Base-by-base conservation (phyloP, 306 rosid genomes). In the Calophaca sinica region DNA sequence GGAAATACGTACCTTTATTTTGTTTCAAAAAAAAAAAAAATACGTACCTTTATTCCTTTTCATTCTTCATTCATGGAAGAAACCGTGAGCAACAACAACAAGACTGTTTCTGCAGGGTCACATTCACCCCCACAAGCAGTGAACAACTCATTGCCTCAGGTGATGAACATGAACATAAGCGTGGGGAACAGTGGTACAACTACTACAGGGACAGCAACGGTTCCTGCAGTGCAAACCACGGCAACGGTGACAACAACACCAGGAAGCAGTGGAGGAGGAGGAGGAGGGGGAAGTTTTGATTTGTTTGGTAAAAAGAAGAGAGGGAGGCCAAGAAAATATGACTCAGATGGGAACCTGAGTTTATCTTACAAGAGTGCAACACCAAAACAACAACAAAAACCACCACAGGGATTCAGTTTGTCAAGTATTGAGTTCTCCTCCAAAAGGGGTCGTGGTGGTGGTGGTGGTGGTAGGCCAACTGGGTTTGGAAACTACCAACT, bases 291-390 rank as follows among this genome's bases (percentile, higher is more conserved):
- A 12, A 71, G 86, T 38, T 81, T 77, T 7, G 94, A 88, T 57
- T 82, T 82, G 83, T 74, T 74, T 8, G 96, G 84, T 67, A 89
- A 85, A 60, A 93, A 91, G 88, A 93, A 88, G 62, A 88, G 96
- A 79, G 98, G 97, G 46, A 87, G 93, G 70, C 97, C 97, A 0
- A 91, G 97, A 74, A 91, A 93, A 78, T 91, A 93, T 55, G 96
- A 91, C 8, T 68, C 92, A 14, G 89, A 88, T 29, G 91, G 96
- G 76, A 93, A 89, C 79, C 72, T 88, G 57, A 84, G 82, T 14
- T 2, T 63, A 46, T 55, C 72, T 15, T 83, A 81, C 64, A 60
- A 36, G 70, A 73, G 70, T 68, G 79, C 78, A 39, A 31, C 59
- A 2, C 13, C 70, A 38, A 62, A 36, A 11, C 52, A 51, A 9